phyloP scores from a whole-genome alignment of 139 green algal genomes.

The Helicosporidium sp. region DNA sequence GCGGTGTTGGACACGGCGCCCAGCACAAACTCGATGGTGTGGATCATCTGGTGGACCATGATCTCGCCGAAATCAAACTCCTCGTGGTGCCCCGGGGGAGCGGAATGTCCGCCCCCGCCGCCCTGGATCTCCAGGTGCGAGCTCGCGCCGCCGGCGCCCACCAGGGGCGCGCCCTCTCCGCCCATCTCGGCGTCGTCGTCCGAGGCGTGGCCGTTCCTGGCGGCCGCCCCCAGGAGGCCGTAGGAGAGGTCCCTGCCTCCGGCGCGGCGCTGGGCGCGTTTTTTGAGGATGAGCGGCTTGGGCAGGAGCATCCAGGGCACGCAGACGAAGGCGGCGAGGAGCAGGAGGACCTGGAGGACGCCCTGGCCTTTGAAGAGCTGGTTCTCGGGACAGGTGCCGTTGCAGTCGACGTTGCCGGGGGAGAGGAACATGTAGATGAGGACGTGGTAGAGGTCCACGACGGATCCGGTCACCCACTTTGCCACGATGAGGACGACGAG shows the following conservation, averaged over 20 bases:
- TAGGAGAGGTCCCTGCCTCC: conserved; percentile 11
- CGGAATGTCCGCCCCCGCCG: not conserved
- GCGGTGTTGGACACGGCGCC: conserved; percentile 96
- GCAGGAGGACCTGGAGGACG: conserved; percentile 55
- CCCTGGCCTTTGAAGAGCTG: conserved; percentile 39
- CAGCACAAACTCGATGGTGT: conserved; percentile 98
- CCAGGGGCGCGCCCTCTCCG: not conserved
- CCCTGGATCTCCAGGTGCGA: not conserved
- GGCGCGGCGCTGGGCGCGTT: conserved; percentile 36
- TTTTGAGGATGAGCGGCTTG: conserved; percentile 87
- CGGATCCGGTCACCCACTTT: conserved; percentile 71
- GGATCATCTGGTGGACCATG: conserved; percentile 85
- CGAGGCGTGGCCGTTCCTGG: conserved; percentile 9
- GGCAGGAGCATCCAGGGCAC: conserved; percentile 93
- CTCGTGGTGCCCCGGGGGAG: conserved; percentile 18
- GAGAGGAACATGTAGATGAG: conserved; percentile 98
- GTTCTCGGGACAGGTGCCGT: conserved; percentile 39
- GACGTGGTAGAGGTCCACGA: conserved; percentile 87
- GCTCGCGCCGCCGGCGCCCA: not conserved
- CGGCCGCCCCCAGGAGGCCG: conserved; percentile 12
- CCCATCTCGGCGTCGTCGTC: conserved; percentile 1
- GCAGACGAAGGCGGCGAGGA: conserved; percentile 58
- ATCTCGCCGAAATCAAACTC: conserved; percentile 81
- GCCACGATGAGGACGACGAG: conserved; percentile 81
- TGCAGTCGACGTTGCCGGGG: conserved; percentile 45